Conservation (phyloP, 2,329 filamentous ascomycete genomes). For the Grosmannia huntii region DNA sequence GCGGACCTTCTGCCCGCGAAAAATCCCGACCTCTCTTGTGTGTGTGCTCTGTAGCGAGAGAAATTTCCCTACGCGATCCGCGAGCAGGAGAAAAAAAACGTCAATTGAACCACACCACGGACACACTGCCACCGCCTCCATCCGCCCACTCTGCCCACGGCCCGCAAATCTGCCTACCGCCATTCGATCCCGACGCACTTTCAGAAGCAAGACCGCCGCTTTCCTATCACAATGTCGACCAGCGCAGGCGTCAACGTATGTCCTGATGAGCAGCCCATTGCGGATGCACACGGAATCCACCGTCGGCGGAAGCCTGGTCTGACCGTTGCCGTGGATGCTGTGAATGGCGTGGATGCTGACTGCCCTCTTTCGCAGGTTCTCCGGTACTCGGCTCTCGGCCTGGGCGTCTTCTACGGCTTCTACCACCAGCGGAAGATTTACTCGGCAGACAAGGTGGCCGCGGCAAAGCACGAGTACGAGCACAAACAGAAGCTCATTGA, state of each 20-base stretch:
- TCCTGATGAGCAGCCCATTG: slow-evolving; percentile 2
- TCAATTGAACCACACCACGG: slow-evolving; percentile 4
- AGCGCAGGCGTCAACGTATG: slow-evolving; percentile 21
- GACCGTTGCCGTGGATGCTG: not conserved
- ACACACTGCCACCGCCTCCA: not conserved
- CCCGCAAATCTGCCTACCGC: not conserved
- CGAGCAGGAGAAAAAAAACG: slow-evolving; percentile 6
- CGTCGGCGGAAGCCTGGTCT: not conserved
- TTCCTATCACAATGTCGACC: slow-evolving; percentile 16
- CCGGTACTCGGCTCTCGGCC: slow-evolving; percentile 86
- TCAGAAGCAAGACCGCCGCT: not conserved
- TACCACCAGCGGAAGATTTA: slow-evolving; percentile 79
- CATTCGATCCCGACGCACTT: not conserved
- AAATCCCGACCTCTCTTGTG: not conserved
- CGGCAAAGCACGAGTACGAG: slow-evolving; percentile 71
- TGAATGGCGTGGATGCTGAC: too few species aligned
- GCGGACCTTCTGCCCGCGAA: not conserved
- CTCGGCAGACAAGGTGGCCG: slow-evolving; percentile 54
- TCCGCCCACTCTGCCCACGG: not conserved
- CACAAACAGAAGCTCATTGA: slow-evolving; percentile 86
- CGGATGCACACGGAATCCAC: not conserved
- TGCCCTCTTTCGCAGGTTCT: slow-evolving; percentile 54
- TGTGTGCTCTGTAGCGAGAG: slow-evolving; percentile 1
- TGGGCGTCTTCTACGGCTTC: slow-evolving; percentile 91
- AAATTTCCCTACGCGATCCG: slow-evolving; percentile 12